A percentile compares a stretch with the other conserved stretches of the same genome.
These are phyloP conservation scores for Apophysomyces elegans DNA, from an alignment of 371 early-diverging fungal genomes.

Conservation along the genomic window DNA sequence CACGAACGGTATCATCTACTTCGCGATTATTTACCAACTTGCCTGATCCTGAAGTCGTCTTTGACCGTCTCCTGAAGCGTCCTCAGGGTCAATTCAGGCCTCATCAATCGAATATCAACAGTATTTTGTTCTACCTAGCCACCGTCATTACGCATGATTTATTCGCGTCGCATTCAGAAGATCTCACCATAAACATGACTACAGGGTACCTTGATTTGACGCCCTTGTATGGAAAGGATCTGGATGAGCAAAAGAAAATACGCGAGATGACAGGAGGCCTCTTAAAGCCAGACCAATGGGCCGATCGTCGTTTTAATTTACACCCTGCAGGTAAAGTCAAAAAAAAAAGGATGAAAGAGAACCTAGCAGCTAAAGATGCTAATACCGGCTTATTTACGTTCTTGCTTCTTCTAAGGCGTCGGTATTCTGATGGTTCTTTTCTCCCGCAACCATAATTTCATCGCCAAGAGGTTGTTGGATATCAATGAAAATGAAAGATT, in stretches of 20 bases:
- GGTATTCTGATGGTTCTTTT: conserved; percentile 50
- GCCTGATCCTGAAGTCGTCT: conserved; percentile 38
- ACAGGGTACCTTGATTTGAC: conserved; percentile 55
- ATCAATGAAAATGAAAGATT: conserved; percentile 49
- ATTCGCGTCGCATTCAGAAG: conserved; percentile 45
- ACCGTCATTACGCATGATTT: conserved; percentile 60
- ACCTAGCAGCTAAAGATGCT: too few relatives aligned
- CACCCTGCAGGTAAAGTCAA: conserved; percentile 45
- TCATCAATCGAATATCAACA: conserved; percentile 44
- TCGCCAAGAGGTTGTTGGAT: conserved; percentile 48
- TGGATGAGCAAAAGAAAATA: conserved; percentile 40
- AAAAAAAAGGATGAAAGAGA: not conserved
- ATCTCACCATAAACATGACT: conserved; percentile 47
- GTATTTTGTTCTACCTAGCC: conserved; percentile 51
- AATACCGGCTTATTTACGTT: not conserved
- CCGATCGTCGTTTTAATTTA: conserved; percentile 47
- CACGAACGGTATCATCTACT: conserved; percentile 36
- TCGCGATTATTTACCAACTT: conserved; percentile 26
- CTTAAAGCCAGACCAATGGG: conserved; percentile 57
- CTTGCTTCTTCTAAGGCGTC: conserved; percentile 28
- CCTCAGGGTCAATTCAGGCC: conserved; percentile 36
- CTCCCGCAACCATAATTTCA: conserved; percentile 60
- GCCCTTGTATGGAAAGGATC: conserved; percentile 49
- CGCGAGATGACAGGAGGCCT: conserved; percentile 46
- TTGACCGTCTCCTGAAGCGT: conserved; percentile 41